These are phyloP conservation scores for Groenewaldozyma sp. DNA, from an alignment of 1,139 yeast species.

Conservation along the genomic window DNA sequence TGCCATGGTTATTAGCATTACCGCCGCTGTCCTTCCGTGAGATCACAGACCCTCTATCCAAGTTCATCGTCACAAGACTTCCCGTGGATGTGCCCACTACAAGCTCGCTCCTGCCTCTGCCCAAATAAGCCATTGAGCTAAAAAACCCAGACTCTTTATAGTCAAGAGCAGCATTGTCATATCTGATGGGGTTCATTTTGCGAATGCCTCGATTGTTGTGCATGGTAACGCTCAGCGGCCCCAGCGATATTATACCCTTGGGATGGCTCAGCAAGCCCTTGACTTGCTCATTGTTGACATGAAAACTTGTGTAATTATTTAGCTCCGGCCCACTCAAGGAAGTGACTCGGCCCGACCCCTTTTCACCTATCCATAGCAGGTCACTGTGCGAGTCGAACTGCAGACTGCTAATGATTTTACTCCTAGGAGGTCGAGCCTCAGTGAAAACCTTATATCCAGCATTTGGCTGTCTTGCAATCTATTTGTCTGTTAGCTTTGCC, in stretches of 20 bases:
- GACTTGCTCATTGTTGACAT: conserved; percentile 14
- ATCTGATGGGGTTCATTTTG: neutral
- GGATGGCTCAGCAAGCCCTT: conserved; percentile 28
- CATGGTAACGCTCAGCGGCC: conserved; percentile 25
- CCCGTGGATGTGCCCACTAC: conserved; percentile 41
- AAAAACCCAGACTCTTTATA: conserved; percentile 21
- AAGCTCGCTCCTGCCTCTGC: conserved; percentile 30
- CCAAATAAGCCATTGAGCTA: conserved; percentile 20
- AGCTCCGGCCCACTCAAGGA: conserved; percentile 38
- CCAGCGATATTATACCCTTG: conserved; percentile 27
- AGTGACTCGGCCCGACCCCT: conserved; percentile 38
- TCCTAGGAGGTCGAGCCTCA: too few relatives aligned
- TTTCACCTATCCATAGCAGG: conserved; percentile 84
- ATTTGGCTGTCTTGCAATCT: too few relatives aligned
- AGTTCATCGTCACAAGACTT: conserved; percentile 50
- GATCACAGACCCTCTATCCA: conserved; percentile 40
- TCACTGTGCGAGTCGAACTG: conserved; percentile 65
- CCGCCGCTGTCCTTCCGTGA: conserved; percentile 9
- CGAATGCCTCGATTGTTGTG: conserved; percentile 31
- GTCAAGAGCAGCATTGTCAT: neutral
- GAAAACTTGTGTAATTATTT: conserved; percentile 36
- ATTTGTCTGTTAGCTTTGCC: neutral
- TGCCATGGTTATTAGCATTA: conserved; percentile 21
- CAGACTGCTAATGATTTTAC: too few relatives aligned
- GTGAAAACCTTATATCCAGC: too few relatives aligned